Conservation (phyloP, 139 green algal species). For the Micractinium conductrix region DNA sequence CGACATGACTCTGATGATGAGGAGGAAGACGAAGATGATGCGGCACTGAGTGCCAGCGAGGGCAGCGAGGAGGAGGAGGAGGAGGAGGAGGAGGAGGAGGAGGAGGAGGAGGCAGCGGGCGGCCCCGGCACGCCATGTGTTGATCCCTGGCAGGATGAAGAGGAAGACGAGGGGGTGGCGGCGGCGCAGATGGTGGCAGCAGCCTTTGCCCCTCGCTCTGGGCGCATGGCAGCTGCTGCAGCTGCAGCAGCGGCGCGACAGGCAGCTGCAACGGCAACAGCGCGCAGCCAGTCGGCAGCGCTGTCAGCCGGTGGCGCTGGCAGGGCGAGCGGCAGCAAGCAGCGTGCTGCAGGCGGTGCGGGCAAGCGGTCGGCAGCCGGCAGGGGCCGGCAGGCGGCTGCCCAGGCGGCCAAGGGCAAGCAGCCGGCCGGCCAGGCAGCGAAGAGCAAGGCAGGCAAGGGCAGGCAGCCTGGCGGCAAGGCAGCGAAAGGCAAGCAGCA, state of each 20-base stretch:
- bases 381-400: background rate
- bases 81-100: background rate
- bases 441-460: background rate
- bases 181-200: background rate
- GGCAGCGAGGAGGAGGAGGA: background rate
- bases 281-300: background rate
- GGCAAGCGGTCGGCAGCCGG: too few relatives aligned
- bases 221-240: background rate
- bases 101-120: background rate
- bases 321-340: background rate
- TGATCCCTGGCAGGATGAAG: background rate
- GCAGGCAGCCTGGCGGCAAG: background rate
- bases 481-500: background rate
- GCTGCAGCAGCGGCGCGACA: background rate
- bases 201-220: background rate
- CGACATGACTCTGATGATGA: too few relatives aligned
- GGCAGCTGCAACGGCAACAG: background rate
- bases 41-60: background rate
- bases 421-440: background rate
- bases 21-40: background rate
- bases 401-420: background rate
- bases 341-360: background rate
- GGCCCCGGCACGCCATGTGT: too few relatives aligned
- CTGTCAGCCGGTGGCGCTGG: background rate
- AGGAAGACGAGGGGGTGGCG: background rate